Evolutionary conservation across 148 eudicot genomes (phyloP).

Genomic region (Limonium bicolor): DNA sequence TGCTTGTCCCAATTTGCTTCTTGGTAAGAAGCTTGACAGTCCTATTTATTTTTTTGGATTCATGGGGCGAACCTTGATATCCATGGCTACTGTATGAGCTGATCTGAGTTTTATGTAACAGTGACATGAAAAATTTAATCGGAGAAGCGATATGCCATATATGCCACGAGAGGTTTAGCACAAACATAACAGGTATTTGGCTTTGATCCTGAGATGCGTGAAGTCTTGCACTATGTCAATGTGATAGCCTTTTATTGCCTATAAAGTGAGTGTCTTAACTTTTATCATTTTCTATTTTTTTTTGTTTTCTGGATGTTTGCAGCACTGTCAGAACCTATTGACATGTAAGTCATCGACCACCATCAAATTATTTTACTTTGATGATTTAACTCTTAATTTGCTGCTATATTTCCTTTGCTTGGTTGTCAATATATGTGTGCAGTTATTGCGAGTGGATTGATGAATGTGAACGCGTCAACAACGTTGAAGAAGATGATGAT

Average conservation of each 20-base stretch:
- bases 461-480: constrained; percentile 93
- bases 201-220: too few relatives aligned
- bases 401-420: not conserved
- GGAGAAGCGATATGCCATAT: constrained; percentile 3
- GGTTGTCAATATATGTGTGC: constrained; percentile 7
- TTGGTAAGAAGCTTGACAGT: too few relatives aligned
- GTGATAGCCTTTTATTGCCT: too few relatives aligned
- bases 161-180: constrained; percentile 6
- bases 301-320: constrained; percentile 17
- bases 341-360: constrained; percentile 44
- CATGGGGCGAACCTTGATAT: too few relatives aligned
- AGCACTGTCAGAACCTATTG: constrained; percentile 85
- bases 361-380: too few relatives aligned
- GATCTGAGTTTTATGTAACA: too few relatives aligned
- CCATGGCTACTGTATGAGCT: too few relatives aligned
- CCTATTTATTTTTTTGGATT: too few relatives aligned
- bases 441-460: constrained; percentile 98
- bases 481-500: constrained; percentile 46
- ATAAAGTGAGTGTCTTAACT: too few relatives aligned
- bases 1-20: too few relatives aligned
- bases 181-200: constrained; percentile 1
- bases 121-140: constrained; percentile 3
- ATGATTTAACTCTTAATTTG: too few relatives aligned
- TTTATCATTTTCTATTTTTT: not conserved
- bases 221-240: too few relatives aligned